Base-by-base conservation (phyloP, 345 rosid genomes). In the Reutealis trisperma region DNA sequence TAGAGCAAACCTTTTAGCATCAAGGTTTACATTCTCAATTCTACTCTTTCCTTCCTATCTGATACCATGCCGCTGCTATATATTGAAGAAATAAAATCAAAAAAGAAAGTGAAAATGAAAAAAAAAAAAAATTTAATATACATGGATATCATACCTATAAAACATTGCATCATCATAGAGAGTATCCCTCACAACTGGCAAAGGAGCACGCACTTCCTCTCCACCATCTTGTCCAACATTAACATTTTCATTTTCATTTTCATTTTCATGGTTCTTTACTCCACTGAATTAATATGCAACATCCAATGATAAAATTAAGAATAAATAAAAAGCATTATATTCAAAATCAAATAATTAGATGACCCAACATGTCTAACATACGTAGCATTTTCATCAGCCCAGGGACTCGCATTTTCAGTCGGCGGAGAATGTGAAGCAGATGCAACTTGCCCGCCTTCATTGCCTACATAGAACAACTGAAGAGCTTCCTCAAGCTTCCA, bases 401-500 rank as follows among this genome's bases (percentile, higher is more conserved):
- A 77, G 12, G 66, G 59, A 74, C 45, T 66, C 73, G 74, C 74
- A 64, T 67, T 84, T 42, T 80, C 84, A 12, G 65, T 57, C 6
- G 77, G 75, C 69, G 90, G 89, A 75, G 91, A 73, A 22, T 73
- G 83, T 62, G 92, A 81, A 70, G 79, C 82, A 24, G 94, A 62
- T 1, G 86, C 82, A 64, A 70, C 71, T 66, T 72, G 80, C 71
- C 87, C 89, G 51, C 78, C 85, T 79, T 94, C 99, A 73, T 87
- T 89, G 73, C 96, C 98, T 30, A 94, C 88, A 86, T 87, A 96
- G 79, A 96, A 96, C 60, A 96, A 87, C 90, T 96, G 98, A 75
- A 96, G 47, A 64, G 99, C 99, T 71, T 94, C 98, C 54, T 96
- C 98, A 79, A 96, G 94, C 73, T 91, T 91, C 99, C 99, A 96